Conservation (phyloP, 2,329 filamentous ascomycete genomes). For the Chrysoporthe cubensis region DNA sequence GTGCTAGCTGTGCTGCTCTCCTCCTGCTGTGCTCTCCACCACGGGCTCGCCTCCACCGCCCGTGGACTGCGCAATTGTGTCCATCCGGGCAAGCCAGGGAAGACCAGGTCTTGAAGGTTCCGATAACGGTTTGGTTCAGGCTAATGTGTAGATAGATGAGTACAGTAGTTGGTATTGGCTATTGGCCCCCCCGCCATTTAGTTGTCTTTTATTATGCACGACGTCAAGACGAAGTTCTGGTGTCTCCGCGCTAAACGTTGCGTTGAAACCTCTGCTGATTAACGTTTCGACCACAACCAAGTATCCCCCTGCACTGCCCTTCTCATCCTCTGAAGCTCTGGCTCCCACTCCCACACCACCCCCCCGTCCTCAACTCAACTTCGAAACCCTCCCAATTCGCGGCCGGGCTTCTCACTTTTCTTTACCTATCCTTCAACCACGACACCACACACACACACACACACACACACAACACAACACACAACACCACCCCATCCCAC, state of each 20-base stretch:
- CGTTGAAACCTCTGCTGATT: slow-evolving; percentile 16
- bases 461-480: not conserved
- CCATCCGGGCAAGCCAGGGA: not conserved
- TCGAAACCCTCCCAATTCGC: slow-evolving; percentile 10
- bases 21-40: not conserved
- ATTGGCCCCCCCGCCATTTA: not conserved
- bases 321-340: slow-evolving; percentile 4
- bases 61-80: not conserved
- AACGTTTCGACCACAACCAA: slow-evolving; percentile 13
- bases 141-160: slow-evolving; percentile 1
- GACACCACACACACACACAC: not conserved
- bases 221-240: slow-evolving; percentile 5
- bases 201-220: not conserved
- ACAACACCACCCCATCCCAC: not conserved
- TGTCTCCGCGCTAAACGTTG: slow-evolving; percentile 11
- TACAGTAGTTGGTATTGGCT: not conserved
- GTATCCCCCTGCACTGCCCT: slow-evolving; percentile 3
- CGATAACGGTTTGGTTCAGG: slow-evolving; percentile 11
- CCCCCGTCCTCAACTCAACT: not conserved
- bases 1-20: not conserved
- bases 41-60: not conserved
- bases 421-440: not conserved
- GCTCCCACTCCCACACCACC: no score
- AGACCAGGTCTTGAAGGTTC: not conserved
- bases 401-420: not conserved